phyloP scores from a whole-genome alignment of 176 grass and related monocot genomes.

The Thinopyrum elongatum region DNA sequence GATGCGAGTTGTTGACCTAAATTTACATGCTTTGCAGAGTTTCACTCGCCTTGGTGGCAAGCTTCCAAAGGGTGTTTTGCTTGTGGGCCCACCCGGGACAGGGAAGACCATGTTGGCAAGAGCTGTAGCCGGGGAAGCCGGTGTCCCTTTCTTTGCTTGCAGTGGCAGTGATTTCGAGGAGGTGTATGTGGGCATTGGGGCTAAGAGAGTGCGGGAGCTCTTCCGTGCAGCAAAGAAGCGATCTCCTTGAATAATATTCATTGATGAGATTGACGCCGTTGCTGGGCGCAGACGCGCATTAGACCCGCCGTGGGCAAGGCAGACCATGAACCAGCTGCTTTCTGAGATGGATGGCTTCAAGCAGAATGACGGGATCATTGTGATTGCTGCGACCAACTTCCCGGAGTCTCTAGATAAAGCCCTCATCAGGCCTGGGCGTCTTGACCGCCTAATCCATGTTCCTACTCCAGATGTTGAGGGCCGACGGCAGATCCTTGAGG shows the following conservation, averaged over 20 bases:
- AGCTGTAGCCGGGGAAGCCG: neutral
- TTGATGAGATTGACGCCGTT: neutral
- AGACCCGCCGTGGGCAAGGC: neutral
- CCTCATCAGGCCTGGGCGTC: constrained; percentile 74
- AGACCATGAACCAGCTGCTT: neutral
- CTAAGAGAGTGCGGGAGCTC: neutral
- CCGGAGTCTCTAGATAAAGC: constrained; percentile 38
- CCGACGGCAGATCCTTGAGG: constrained; percentile 70
- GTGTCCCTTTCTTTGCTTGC: neutral
- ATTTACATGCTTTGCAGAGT: constrained; percentile 46
- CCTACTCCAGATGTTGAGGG: constrained; percentile 88
- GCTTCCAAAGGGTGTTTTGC: constrained; percentile 87
- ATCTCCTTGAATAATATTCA: neutral
- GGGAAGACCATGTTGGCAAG: neutral
- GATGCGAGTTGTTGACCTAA: neutral
- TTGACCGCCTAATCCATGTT: constrained; percentile 77
- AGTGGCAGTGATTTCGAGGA: neutral
- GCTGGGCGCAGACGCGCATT: neutral
- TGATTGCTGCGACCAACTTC: constrained; percentile 85
- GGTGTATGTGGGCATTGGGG: neutral
- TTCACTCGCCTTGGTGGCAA: constrained; percentile 87
- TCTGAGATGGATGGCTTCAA: constrained; percentile 64
- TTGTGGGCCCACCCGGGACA: constrained; percentile 45
- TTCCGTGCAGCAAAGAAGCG: neutral
- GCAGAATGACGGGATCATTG: constrained; percentile 83